Percentiles rank a stretch among this genome's conserved stretches.
Conservation (phyloP, 2,329 filamentous ascomycete species). For the Dissoconium aciculare region DNA sequence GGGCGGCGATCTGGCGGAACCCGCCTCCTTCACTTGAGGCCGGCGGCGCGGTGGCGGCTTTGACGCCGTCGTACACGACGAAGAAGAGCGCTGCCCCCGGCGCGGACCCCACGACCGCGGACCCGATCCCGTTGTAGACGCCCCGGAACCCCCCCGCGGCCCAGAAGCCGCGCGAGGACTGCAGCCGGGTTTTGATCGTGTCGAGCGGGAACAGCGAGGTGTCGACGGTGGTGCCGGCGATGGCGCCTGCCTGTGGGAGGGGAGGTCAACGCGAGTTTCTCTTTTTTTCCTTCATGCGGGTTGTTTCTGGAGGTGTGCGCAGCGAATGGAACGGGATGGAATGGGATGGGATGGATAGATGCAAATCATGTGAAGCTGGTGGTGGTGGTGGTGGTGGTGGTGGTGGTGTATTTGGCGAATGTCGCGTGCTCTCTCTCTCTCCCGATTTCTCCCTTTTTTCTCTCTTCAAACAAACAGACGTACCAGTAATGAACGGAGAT, state of each 20-base stretch:
- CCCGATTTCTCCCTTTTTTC: too few relatives aligned
- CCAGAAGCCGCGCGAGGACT: conserved; percentile 65
- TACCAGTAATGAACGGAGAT: too few relatives aligned
- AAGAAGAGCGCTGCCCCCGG: conserved; percentile 96
- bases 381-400: too few relatives aligned
- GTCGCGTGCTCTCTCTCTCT: too few relatives aligned
- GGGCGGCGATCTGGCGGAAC: conserved; percentile 29
- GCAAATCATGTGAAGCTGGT: too few relatives aligned
- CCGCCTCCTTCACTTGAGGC: conserved; percentile 8
- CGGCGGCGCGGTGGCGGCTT: conserved; percentile 9
- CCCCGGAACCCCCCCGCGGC: conserved; percentile 75
- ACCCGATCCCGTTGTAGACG: conserved; percentile 85
- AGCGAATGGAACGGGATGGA: too few relatives aligned
- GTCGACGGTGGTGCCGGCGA: conserved; percentile 93
- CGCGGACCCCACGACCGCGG: conserved; percentile 76
- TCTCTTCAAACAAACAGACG: too few relatives aligned
- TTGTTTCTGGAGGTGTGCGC: too few relatives aligned
- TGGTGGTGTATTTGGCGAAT: too few relatives aligned
- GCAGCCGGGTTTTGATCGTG: conserved; percentile 94
- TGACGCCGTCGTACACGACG: conserved; percentile 24
- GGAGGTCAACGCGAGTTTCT: too few relatives aligned
- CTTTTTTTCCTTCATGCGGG: too few relatives aligned
- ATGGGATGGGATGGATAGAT: too few relatives aligned
- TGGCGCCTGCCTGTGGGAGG: conserved; percentile 56
- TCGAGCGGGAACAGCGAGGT: conserved; percentile 94